Conservation (phyloP, 192 early-diverging fungal genomes). For the Helicostylum pulchrum region DNA sequence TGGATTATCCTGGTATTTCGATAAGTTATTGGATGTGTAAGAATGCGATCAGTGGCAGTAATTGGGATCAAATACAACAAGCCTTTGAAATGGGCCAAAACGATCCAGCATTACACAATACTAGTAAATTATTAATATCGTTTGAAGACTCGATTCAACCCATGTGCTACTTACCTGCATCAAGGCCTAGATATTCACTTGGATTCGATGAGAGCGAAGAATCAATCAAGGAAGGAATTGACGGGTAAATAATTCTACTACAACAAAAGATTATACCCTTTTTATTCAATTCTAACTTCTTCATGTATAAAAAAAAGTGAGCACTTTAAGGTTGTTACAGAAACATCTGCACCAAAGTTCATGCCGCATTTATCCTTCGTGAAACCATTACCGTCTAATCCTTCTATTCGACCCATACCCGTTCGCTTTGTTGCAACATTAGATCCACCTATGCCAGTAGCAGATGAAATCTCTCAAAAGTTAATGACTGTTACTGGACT, state of each 20-base stretch:
- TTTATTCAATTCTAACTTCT: background rate
- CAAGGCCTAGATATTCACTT: constrained; percentile 21
- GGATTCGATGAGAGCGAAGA: constrained; percentile 32
- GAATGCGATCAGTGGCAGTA: background rate
- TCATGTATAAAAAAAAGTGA: constrained; percentile 11
- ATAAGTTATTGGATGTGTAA: constrained; percentile 31
- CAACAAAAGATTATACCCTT: no score
- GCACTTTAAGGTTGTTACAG: constrained; percentile 24
- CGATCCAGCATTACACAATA: background rate
- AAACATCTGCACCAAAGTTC: constrained; percentile 17
- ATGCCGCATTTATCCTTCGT: constrained; percentile 21
- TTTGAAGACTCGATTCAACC: constrained; percentile 24
- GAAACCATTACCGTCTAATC: constrained; percentile 12
- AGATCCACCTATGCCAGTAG: constrained; percentile 24
- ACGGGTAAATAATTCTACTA: constrained; percentile 14
- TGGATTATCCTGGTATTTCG: constrained; percentile 28
- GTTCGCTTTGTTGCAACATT: constrained; percentile 29
- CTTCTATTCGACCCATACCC: constrained; percentile 17
- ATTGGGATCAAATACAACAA: constrained; percentile 21
- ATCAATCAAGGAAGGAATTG: constrained; percentile 10
- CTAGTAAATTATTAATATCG: constrained; percentile 16
- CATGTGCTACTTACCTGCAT: constrained; percentile 13
- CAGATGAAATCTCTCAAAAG: constrained; percentile 22
- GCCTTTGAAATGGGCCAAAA: constrained; percentile 11
- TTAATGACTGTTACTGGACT: constrained; percentile 19